Evolutionary conservation across 169 alveolate species (phyloP).

Genomic region (Babesia caballi): DNA sequence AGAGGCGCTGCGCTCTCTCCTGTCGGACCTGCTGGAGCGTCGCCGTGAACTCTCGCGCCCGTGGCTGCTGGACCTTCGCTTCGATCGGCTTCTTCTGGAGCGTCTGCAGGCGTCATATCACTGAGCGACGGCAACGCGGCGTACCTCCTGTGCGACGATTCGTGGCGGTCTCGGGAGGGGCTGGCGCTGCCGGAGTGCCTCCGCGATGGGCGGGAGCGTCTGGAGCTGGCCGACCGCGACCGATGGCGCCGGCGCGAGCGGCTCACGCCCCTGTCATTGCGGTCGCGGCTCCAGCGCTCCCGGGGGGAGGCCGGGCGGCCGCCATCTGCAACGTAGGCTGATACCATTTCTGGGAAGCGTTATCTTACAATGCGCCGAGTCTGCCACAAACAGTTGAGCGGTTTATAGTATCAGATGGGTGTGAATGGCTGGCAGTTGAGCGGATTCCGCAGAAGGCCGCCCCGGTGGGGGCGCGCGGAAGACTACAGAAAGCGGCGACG

Average conservation of each 20-base stretch:
- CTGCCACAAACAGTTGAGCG: neutral
- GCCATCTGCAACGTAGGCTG: slow-evolving; percentile 39
- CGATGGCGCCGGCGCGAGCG: slow-evolving; percentile 3
- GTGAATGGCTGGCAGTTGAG: no score
- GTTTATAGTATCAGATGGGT: no score
- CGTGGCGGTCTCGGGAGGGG: slow-evolving; percentile 24
- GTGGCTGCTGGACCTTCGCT: slow-evolving; percentile 12
- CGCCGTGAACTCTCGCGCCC: slow-evolving; percentile 1
- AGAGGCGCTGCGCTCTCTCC: slow-evolving; percentile 23
- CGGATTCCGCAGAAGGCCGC: no score
- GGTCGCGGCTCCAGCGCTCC: slow-evolving; percentile 19
- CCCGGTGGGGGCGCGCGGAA: slow-evolving; percentile 18
- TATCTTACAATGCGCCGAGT: slow-evolving; percentile 3
- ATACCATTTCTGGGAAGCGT: slow-evolving; percentile 18
- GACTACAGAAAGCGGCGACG: no score
- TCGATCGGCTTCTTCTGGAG: neutral
- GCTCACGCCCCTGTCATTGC: slow-evolving; percentile 4
- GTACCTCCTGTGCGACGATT: slow-evolving; percentile 15
- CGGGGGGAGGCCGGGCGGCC: neutral
- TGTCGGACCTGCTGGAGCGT: slow-evolving; percentile 34
- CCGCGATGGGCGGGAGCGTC: neutral
- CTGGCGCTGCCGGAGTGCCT: slow-evolving; percentile 17
- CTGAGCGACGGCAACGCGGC: neutral
- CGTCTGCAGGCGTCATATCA: neutral
- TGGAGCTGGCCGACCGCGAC: slow-evolving; percentile 7